These are phyloP conservation scores for Coemansia furcata DNA, from an alignment of 192 early-diverging fungal genomes.

Conservation along the genomic window DNA sequence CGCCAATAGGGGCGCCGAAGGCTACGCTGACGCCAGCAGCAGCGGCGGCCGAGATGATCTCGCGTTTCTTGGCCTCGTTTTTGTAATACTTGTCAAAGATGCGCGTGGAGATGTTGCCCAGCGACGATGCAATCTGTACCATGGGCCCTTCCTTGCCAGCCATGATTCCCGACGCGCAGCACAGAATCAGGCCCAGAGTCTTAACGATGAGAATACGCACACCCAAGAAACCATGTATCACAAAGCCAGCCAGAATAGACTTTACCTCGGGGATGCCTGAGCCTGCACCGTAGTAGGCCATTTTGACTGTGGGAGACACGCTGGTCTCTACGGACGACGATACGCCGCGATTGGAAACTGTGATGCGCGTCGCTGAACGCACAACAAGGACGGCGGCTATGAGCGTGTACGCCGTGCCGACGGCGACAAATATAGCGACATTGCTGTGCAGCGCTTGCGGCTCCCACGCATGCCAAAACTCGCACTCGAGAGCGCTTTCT, in stretches of 20 bases:
- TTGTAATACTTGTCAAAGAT: constrained; percentile 88
- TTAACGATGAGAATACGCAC: constrained; percentile 89
- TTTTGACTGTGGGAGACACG: constrained; percentile 57
- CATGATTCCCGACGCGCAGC: constrained; percentile 80
- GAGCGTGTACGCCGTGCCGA: constrained; percentile 60
- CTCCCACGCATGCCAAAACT: constrained; percentile 59
- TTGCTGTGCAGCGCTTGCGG: constrained; percentile 26
- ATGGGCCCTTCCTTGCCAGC: constrained; percentile 94
- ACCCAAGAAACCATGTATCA: constrained; percentile 90
- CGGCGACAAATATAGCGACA: constrained; percentile 29
- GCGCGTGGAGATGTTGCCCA: constrained; percentile 82
- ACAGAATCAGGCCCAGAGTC: constrained; percentile 80
- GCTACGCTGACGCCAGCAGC: constrained; percentile 94
- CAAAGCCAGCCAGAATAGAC: constrained; percentile 90
- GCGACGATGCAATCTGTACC: constrained; percentile 87
- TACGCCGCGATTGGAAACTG: constrained; percentile 31
- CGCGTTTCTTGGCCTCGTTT: constrained; percentile 92
- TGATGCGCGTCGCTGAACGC: constrained; percentile 50
- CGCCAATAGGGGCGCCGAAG: constrained; percentile 96
- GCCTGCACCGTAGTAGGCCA: constrained; percentile 84
- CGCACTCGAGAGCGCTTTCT: constrained; percentile 59
- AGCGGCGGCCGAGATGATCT: constrained; percentile 88
- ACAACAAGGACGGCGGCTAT: constrained; percentile 62
- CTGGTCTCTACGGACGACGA: constrained; percentile 51
- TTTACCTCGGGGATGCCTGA: constrained; percentile 96